phyloP scores from a whole-genome alignment of 2,329 filamentous ascomycete species.

The Mollisiaceae sp. region DNA sequence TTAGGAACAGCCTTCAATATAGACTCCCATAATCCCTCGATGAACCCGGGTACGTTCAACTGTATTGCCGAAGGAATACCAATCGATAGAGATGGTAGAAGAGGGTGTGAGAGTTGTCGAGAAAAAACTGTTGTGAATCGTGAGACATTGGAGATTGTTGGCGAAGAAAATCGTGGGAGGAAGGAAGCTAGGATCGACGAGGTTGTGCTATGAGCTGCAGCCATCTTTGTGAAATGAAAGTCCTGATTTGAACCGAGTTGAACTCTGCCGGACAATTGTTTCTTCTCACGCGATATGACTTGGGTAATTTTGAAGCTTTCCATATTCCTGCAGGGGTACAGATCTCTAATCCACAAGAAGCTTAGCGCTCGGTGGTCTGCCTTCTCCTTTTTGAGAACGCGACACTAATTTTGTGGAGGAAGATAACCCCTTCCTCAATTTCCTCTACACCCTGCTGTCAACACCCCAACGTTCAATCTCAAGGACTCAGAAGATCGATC shows the following conservation, averaged over 20 bases:
- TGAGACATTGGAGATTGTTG: slow-evolving; percentile 48
- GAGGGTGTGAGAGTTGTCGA: slow-evolving; percentile 52
- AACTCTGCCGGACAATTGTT: slow-evolving; percentile 10
- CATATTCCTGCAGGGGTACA: slow-evolving; percentile 20
- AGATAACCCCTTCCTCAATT: slow-evolving; percentile 31
- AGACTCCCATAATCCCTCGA: slow-evolving; percentile 90
- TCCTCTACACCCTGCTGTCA: slow-evolving; percentile 22
- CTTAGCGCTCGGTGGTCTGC: slow-evolving; percentile 20
- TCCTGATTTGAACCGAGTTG: slow-evolving; percentile 2
- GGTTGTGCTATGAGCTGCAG: slow-evolving; percentile 48
- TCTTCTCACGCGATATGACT: slow-evolving; percentile 4
- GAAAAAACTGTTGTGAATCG: slow-evolving; percentile 52
- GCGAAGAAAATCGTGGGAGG: slow-evolving; percentile 58
- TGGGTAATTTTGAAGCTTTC: slow-evolving; percentile 34
- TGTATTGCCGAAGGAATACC: slow-evolving; percentile 64
- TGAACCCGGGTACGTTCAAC: slow-evolving; percentile 67
- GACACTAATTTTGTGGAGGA: slow-evolving; percentile 39
- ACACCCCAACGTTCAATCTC: slow-evolving; percentile 10
- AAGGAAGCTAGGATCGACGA: slow-evolving; percentile 53
- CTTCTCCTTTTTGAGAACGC: slow-evolving; percentile 35
- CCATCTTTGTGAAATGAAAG: slow-evolving; percentile 47
- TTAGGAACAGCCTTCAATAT: slow-evolving; percentile 93
- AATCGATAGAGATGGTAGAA: slow-evolving; percentile 60
- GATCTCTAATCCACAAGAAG: slow-evolving; percentile 23
- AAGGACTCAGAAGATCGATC: slow-evolving; percentile 5